Evolutionary conservation across 495 filamentous ascomycete species (phyloP).

Genomic region (Hyaloscypha variabilis): DNA sequence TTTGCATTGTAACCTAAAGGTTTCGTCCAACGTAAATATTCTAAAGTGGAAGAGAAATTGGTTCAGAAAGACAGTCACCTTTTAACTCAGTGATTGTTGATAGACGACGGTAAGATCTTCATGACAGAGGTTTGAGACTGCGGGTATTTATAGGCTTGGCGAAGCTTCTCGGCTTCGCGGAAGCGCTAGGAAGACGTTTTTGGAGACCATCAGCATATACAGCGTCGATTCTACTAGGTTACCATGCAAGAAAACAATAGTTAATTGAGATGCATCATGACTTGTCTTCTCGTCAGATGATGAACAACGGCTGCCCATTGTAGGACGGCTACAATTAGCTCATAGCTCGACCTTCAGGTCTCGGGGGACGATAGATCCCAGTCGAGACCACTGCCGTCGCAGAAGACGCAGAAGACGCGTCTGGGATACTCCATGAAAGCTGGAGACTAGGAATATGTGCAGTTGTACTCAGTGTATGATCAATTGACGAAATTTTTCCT

Average conservation of each 20-base stretch:
- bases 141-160: background rate
- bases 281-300: background rate
- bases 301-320: too few species aligned
- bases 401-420: too few species aligned
- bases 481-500: too few species aligned
- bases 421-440: too few species aligned
- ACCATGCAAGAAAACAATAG: constrained; percentile 2
- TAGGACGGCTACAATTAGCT: background rate
- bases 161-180: background rate
- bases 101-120: background rate
- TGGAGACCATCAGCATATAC: too few species aligned
- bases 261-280: background rate
- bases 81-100: background rate
- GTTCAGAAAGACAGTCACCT: background rate
- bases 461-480: too few species aligned
- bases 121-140: background rate
- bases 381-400: too few species aligned
- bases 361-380: background rate
- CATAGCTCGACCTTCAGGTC: background rate
- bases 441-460: too few species aligned
- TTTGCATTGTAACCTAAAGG: background rate
- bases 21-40: background rate
- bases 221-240: background rate
- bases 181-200: background rate
- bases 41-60: background rate